Evolutionary conservation across 176 grass and related monocot species (phyloP), one percentile per base, ranked within the genome.

Genomic region (Carex littledalei): DNA sequence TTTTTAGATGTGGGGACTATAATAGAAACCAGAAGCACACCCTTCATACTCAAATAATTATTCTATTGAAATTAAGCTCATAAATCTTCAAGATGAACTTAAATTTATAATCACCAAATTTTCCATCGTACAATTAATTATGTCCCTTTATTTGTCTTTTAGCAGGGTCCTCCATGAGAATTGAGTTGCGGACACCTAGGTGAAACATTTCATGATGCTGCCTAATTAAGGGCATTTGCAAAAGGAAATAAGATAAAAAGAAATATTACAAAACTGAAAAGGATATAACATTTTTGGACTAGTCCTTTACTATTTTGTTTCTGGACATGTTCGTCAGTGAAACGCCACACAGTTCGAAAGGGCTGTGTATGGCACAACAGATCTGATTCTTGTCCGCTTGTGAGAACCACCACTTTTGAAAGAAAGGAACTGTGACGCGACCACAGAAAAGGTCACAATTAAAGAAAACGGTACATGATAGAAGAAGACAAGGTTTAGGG

Each of bases 321-420:
- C 4, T 16, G 18, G 17, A 22, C 21, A 17, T 49, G 13, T 2
- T 54, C 13, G 13, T 55, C 47, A 54, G 24, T 78, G 17, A 31
- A 78, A 17, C 1, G 13, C 50, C 73, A 78, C 50, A 78, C 50
- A 17, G n/a, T 29, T 26, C 9, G 3, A 22, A 1, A 22, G 50
- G 5, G 2, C 1, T 17, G 24, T 31, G 73, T 32, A 16, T 22
- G 0, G 5, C 5, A 54, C 50, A 78, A 31, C 4, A 17, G 14
- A 78, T 78, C 73, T 5, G 13, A 55, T 31, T 56, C 24, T 78
- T 56, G 73, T 78, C 73, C 13, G 2, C 55, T 78, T 18, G 49
- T 8, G 12, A 81, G 79, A 63, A 63, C 35, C 34, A 81, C 58
- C 58, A 81, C 79, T 81, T 81, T 81, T 81, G 7, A 2, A 62